A percentile compares a stretch with the other conserved stretches of the same genome.
phyloP scores from a whole-genome alignment of 2,329 filamentous ascomycete species.

The Aureobasidium lini region DNA sequence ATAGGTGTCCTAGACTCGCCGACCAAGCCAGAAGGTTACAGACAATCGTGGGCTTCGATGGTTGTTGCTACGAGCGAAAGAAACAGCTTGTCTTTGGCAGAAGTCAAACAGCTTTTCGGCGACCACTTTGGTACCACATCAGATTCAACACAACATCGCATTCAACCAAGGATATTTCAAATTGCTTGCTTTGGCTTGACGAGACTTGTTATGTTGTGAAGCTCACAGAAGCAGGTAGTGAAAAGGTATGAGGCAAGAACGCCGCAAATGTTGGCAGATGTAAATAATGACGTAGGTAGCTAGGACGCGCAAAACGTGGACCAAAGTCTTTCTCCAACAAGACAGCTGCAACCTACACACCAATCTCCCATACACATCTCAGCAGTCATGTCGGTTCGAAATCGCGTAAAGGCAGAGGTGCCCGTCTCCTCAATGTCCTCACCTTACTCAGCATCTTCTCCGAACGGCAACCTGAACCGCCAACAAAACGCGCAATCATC shows the following conservation, averaged over 20 bases:
- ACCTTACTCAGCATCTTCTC: background rate
- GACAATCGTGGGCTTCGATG: too few species aligned
- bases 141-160: too few species aligned
- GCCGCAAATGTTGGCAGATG: background rate
- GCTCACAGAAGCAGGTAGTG: background rate
- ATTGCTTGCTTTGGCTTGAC: too few species aligned
- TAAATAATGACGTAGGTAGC: constrained; percentile 1
- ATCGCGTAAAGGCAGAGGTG: constrained; percentile 6
- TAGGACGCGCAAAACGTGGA: background rate
- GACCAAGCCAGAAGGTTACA: too few species aligned
- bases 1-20: too few species aligned
- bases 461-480: background rate
- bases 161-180: too few species aligned
- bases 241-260: background rate
- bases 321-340: background rate
- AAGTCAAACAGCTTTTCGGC: too few species aligned
- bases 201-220: too few species aligned
- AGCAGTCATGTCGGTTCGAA: background rate
- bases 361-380: background rate
- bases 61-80: too few species aligned
- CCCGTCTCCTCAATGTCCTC: background rate
- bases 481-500: constrained; percentile 22
- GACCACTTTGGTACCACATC: too few species aligned
- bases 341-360: background rate
- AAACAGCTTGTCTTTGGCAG: too few species aligned